Percentiles rank a stretch among this genome's conserved stretches.
Conservation (phyloP, 306 rosid genomes). For the Cajanus cajan region DNA sequence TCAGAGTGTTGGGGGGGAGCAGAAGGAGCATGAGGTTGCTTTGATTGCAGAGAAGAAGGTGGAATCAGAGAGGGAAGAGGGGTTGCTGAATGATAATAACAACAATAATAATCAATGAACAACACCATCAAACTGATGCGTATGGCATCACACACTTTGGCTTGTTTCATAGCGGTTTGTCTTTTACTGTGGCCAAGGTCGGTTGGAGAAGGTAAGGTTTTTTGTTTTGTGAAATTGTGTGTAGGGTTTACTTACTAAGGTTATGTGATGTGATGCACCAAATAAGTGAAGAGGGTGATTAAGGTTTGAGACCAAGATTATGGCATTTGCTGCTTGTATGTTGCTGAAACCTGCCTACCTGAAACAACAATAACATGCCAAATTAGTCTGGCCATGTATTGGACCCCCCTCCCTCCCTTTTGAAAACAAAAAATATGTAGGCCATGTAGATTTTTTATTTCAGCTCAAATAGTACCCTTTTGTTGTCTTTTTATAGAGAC, state of each 20-base stretch:
- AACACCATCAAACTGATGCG: slow-evolving; percentile 56
- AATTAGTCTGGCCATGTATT: slow-evolving; percentile 18
- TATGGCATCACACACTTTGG: not conserved
- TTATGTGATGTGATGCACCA: slow-evolving; percentile 1
- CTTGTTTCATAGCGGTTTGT: not conserved
- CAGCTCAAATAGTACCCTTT: slow-evolving; percentile 1
- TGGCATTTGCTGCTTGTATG: slow-evolving; percentile 24
- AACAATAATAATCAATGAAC: slow-evolving; percentile 48
- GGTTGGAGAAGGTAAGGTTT: slow-evolving; percentile 17
- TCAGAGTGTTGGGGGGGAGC: slow-evolving; percentile 48
- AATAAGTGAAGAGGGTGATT: slow-evolving; percentile 20
- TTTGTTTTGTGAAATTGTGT: slow-evolving; percentile 11
- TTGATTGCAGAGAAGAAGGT: slow-evolving; percentile 43
- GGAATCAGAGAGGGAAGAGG: slow-evolving; percentile 42
- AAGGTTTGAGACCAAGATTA: slow-evolving; percentile 5
- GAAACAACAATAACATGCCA: slow-evolving; percentile 32
- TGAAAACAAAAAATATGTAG: not conserved
- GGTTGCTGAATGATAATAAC: slow-evolving; percentile 32
- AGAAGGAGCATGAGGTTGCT: not conserved
- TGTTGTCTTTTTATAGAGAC: slow-evolving; percentile 28
- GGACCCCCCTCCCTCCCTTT: not conserved
- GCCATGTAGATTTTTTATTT: slow-evolving; percentile 27
- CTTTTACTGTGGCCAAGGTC: not conserved
- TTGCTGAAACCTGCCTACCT: slow-evolving; percentile 16
- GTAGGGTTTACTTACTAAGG: slow-evolving; percentile 20